Base-by-base conservation (phyloP, 1,139 yeast genomes). In the Kurtzmaniella quercitrusa region DNA sequence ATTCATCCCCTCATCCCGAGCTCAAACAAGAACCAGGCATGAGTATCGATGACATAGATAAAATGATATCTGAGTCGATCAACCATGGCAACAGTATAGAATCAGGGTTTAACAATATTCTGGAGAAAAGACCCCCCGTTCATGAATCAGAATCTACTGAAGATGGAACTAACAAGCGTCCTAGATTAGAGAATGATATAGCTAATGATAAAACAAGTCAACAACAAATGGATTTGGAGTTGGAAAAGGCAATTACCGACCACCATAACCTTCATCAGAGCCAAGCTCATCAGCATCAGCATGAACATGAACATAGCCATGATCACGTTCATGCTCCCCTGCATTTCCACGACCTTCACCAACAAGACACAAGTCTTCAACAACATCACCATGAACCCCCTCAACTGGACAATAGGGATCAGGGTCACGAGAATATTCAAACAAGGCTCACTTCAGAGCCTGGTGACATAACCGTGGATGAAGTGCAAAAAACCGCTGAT, bases 61-160 rank as follows among this genome's bases (percentile, higher is more conserved):
- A 52, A 44, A 50, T 50, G 49, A 50, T 52, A 37, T 50, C 53
- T 15, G 56, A 52, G 44, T 50, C 56, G 10, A 52, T 52, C 15
- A 44, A 42, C 27, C 46, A 48, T 15, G 48, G 41, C 11, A 38
- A 38, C 17, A 37, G 40, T 21, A 39, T 33, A 31, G 40, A 40
- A 14, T 37, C 38, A 4, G 36, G 8, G 4, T 36, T 36, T 27
- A 19, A 19, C n/a, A 40, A 34, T 12, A 18, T 33, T 3, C 29
- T 18, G 27, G 29, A 39, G 8, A 42, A 45, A 33, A 41, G 46
- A 41, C 25, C 31, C 14, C 25, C 31, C 14, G 16, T n/a, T 14
- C 42, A 34, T 21, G 46, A 42, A 7, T 23, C 19, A 5, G 34
- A 38, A 14, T 7, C 33, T 11, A 21, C 5, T n/a, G 31, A 19